These are phyloP conservation scores for Cylindrodendrum hubeiense DNA, from an alignment of 2,329 filamentous ascomycete genomes.

Conservation along the genomic window DNA sequence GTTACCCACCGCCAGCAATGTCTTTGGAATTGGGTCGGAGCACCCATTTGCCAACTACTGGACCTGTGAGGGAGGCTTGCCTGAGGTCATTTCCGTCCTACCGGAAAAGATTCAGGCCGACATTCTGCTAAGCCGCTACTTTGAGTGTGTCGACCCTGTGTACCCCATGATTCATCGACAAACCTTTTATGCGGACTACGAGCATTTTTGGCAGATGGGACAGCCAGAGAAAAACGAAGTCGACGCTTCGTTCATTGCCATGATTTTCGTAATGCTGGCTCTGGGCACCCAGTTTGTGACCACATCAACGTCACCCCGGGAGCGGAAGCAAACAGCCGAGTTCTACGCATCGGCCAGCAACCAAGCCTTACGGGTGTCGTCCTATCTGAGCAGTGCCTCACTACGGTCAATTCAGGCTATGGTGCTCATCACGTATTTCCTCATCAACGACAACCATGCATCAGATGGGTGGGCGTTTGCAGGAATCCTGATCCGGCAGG, in stretches of 20 bases:
- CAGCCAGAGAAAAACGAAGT: conserved; percentile 68
- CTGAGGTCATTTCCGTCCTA: conserved; percentile 80
- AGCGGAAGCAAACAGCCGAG: conserved; percentile 81
- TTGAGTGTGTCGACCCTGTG: conserved; percentile 81
- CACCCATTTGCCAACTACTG: conserved; percentile 88
- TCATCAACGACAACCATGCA: conserved; percentile 89
- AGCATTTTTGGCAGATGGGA: conserved; percentile 78
- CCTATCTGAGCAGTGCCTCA: conserved; percentile 81
- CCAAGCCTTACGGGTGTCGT: conserved; percentile 80
- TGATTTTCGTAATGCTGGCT: conserved; percentile 83
- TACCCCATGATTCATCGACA: conserved; percentile 85
- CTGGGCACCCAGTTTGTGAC: conserved; percentile 83
- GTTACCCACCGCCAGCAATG: conserved; percentile 77
- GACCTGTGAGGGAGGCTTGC: conserved; percentile 81
- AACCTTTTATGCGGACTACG: conserved; percentile 82
- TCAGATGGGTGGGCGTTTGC: conserved; percentile 87
- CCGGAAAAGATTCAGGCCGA: conserved; percentile 83
- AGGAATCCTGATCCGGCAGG: conserved; percentile 80
- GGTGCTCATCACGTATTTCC: conserved; percentile 83
- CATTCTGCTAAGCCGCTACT: conserved; percentile 73
- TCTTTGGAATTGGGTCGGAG: conserved; percentile 84
- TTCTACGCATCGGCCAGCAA: conserved; percentile 86
- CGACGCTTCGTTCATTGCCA: conserved; percentile 77
- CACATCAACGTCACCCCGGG: conserved; percentile 64
- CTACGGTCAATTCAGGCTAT: conserved; percentile 82